Conservation (phyloP, 1,284 basidiomycete species). For the Papiliotrema nemorosa region DNA sequence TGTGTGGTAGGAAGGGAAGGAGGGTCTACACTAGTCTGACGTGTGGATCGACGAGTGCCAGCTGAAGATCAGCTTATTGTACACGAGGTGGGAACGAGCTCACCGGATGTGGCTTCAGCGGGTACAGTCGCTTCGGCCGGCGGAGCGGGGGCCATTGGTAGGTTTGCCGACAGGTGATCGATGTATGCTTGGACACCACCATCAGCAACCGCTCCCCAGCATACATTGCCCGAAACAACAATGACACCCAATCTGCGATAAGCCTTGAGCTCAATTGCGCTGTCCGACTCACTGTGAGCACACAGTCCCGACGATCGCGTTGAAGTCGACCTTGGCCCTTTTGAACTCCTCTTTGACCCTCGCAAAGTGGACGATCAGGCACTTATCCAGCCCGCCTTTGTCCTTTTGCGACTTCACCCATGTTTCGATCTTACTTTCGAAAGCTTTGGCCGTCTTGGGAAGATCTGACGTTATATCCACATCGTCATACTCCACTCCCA, state of each 20-base stretch:
- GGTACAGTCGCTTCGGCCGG: neutral
- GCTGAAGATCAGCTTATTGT: no score
- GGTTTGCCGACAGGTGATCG: slow-evolving; percentile 1
- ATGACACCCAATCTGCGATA: slow-evolving; percentile 13
- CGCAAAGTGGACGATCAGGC: slow-evolving; percentile 22
- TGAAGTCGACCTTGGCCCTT: slow-evolving; percentile 21
- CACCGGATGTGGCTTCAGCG: no score
- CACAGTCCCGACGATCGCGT: slow-evolving; percentile 10
- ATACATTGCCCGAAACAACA: slow-evolving; percentile 19
- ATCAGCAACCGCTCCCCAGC: slow-evolving; percentile 29
- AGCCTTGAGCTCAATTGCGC: neutral
- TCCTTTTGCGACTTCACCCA: slow-evolving; percentile 17
- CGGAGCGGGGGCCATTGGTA: neutral
- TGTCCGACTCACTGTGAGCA: slow-evolving; percentile 21
- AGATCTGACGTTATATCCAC: slow-evolving; percentile 24
- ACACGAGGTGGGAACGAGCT: no score
- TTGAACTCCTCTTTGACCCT: slow-evolving; percentile 19
- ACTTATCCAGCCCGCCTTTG: slow-evolving; percentile 8
- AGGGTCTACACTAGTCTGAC: neutral
- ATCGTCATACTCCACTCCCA: slow-evolving; percentile 37
- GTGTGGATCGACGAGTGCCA: neutral
- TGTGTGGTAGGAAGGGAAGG: neutral
- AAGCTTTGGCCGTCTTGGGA: slow-evolving; percentile 14
- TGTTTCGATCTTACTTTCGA: slow-evolving; percentile 15
- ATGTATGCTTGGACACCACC: slow-evolving; percentile 25